A percentile compares a stretch with the other conserved stretches of the same genome.
phyloP scores from a whole-genome alignment of 1,139 yeast genomes.

The Blastobotrys serpentis region DNA sequence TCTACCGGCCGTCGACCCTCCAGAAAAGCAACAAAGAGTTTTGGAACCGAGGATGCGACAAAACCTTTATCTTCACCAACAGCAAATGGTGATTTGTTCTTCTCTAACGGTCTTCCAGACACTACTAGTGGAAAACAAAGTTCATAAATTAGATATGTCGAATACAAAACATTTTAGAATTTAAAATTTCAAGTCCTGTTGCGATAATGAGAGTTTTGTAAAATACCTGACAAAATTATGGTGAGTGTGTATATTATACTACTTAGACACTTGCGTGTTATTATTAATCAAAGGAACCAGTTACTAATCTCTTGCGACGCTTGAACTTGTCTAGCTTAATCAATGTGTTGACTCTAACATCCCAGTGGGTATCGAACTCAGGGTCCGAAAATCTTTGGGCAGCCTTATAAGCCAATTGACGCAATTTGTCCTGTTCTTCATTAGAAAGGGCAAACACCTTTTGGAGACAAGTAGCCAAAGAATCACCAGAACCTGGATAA shows the following conservation, averaged over 20 bases:
- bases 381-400: constrained; percentile 64
- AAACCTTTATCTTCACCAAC: constrained; percentile 31
- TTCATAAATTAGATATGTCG: neutral
- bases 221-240: too few species aligned
- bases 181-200: too few species aligned
- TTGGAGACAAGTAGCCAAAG: constrained; percentile 38
- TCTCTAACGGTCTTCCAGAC: constrained; percentile 38
- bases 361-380: constrained; percentile 64
- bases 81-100: constrained; percentile 31
- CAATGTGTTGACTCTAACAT: constrained; percentile 41
- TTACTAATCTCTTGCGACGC: constrained; percentile 26
- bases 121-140: constrained; percentile 33
- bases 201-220: too few species aligned
- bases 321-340: constrained; percentile 45
- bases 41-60: constrained; percentile 34
- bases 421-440: constrained; percentile 44
- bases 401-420: constrained; percentile 56
- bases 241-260: too few species aligned
- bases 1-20: constrained; percentile 26
- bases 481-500: constrained; percentile 35
- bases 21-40: constrained; percentile 38
- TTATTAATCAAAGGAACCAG: constrained; percentile 25
- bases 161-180: neutral
- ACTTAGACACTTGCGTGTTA: neutral
- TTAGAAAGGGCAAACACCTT: constrained; percentile 44